Evolutionary conservation across 75 land plant species (phyloP), one percentile per base, ranked within the genome.

Genomic region (Cunninghamia lanceolata): DNA sequence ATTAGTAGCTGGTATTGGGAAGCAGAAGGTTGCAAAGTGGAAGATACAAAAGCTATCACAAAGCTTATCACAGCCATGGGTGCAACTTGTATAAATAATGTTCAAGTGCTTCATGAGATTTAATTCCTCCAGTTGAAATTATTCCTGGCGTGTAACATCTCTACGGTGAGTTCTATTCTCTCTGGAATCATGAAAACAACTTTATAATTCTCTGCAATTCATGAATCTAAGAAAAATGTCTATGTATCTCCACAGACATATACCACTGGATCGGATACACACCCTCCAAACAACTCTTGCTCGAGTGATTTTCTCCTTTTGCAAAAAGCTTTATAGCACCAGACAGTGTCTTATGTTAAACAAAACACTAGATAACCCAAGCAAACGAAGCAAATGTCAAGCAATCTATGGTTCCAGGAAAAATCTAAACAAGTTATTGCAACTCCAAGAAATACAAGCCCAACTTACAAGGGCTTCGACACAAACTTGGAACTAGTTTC

Each of bases 251-350:
- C n/a, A 30, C 77, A 34, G n/a, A 30, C 40, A 75, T 40, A 15
- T 30, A 19, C 40, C 16, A 75, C 78, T 34, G 34, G 42, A 35
- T 75, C 21, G 7, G 38, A 38, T 38, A 36, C 19, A 19, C 43
- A 32, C 19, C 38, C 79, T 76, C 38, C 79, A 76, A 25, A 76
- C 79, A 76, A 76, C 79, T 76, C 79, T 39, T 4, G 43, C 79
- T 76, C 28, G 19, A 59, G 0, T 19, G 4, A 50, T 11, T 50
- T 50, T 50, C 9, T 50, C 52, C 52, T 50, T 11, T 50, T 59
- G 28, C 4, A 59, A 59, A 59, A 9, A 59, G 28, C 3, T 19
- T 59, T 21, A 19, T 0, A 19, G 2, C 2, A 76, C 14, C 19
- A 16, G 39, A 38, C 11, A 15, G 8, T 76, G n/a, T n/a, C n/a